Base-by-base conservation (phyloP, 257 asterid species). In the Primulina eburnea region DNA sequence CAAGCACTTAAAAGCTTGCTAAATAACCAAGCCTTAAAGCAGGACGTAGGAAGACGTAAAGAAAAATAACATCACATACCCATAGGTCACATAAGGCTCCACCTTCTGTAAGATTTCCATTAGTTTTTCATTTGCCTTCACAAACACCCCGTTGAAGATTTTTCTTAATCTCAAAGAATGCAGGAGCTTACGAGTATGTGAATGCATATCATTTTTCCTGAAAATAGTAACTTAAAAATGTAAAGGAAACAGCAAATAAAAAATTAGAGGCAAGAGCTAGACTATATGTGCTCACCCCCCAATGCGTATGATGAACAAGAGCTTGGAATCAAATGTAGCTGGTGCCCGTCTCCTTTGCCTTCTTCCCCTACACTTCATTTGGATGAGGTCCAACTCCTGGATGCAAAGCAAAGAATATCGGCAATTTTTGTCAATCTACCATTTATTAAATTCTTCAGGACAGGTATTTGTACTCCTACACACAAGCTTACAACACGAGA, bases 71-170 rank as follows among this genome's bases (percentile, higher is more conserved):
- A 60, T 5, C 71, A 72, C 88, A 34, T 89, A 92, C 98, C 99
- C 99, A 72, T 90, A 93, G 60, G 99, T 88, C 38, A 93, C 82
- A 64, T 75, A 93, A 62, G 97, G 98, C 83, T 90, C 96, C 83
- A 92, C 96, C 77, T 86, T 88, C 69, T 69, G 82, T 82, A 93
- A 81, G 47, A 80, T 74, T 66, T 81, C 92, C 89, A 87, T 77
- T 59, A 83, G 12, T 47, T 81, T 85, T 28, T 76, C 84, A 74
- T 78, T 79, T 62, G 87, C 95, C 85, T 82, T 82, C 17, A 89
- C 90, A 86, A 93, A 93, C 30, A 90, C 97, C 32, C 97, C 99
- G 68, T 60, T 77, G 76, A 86, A 84, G 28, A 84, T 69, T 79
- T 81, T 89, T 79, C 91, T 78, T 78, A 93, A 73, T 65, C 91